Base-by-base conservation (phyloP, 495 filamentous ascomycete genomes). In the Penicillium waksmanii region DNA sequence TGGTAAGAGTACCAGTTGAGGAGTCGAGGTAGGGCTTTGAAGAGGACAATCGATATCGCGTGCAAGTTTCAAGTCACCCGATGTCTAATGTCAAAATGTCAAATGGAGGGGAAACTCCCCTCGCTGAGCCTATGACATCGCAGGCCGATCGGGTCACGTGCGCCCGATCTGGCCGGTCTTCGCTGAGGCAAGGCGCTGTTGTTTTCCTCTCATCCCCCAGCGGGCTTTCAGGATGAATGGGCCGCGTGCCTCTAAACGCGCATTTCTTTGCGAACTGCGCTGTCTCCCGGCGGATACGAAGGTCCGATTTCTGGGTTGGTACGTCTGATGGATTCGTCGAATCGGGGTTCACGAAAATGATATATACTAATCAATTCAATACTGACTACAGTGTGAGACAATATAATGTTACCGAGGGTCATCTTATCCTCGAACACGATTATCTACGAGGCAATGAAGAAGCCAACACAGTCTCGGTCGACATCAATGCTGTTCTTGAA, bases 221-320 rank as follows among this genome's bases (percentile, higher is more conserved):
- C 42, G 17, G 42, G 42, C 17, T 44, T 44, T 19, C 35, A 62
- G 56, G 44, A 87, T 87, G 82, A 82, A 77, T 58, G 78, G 81
- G 4, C 89, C 89, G 19, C 74, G 82, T 35, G 85, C 91, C 18
- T 89, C 88, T 10, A 80, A 73, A 42, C 82, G 90, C 38, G 85
- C 84, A 56, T 85, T 93, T 56, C 82, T 97, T 44, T 85, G 84
- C 17, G 77, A 84, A 34, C 77, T 97, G 6, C 74, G 77, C 15
- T 71, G 66, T 27, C 76, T 79, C 36, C 73, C 80, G 21, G 64
- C 78, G 15, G 87, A 89, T 36, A 78, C 84, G 13, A 97, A 97
- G 74, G 85, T 97, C 58, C 87, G 94, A 53, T 96, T 97, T 74
- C 79, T 97, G 23, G 93, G 92, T 73, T 97, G 94, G 93, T 95